Evolutionary conservation across 805 yeast genomes (phyloP).

Genomic region (Barnettozyma californica): DNA sequence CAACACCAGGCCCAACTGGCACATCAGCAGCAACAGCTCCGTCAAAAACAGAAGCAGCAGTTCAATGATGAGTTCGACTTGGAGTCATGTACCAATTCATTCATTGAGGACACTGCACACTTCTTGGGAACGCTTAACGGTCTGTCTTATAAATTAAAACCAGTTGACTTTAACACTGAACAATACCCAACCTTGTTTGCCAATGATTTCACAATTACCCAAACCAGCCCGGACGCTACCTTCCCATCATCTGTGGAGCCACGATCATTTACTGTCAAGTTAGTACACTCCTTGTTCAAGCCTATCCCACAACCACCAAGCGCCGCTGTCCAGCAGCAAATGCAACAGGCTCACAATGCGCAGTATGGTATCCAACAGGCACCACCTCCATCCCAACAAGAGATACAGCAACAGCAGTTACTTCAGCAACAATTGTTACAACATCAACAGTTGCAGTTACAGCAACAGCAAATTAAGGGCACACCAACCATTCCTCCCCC

Average conservation of each 20-base stretch:
- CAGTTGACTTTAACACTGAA: constrained; percentile 22
- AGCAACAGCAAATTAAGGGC: constrained; percentile 8
- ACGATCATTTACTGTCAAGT: constrained; percentile 28
- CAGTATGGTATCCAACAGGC: constrained; percentile 19
- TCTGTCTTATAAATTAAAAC: constrained; percentile 35
- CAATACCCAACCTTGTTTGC: constrained; percentile 44
- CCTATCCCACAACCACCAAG: constrained; percentile 18
- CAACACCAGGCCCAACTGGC: constrained; percentile 27
- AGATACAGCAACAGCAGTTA: constrained; percentile 21
- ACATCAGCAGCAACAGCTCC: constrained; percentile 22
- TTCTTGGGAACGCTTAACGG: constrained; percentile 33
- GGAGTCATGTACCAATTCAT: constrained; percentile 40
- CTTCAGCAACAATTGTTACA: constrained; percentile 26
- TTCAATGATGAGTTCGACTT: constrained; percentile 29
- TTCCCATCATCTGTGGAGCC: constrained; percentile 14
- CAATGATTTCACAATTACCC: constrained; percentile 25
- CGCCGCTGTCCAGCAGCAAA: constrained; percentile 7
- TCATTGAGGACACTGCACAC: constrained; percentile 43
- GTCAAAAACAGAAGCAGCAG: constrained; percentile 25
- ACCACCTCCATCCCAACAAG: constrained; percentile 7
- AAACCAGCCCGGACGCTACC: neutral
- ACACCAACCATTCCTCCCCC: constrained; percentile 54
- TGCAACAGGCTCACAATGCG: constrained; percentile 17
- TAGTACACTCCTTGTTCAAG: constrained; percentile 33
- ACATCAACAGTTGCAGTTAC: constrained; percentile 28